Percentiles rank a stretch among this genome's conserved stretches.
These are phyloP conservation scores for Ilyonectria robusta DNA, from an alignment of 2,329 filamentous ascomycete genomes.

Conservation along the genomic window DNA sequence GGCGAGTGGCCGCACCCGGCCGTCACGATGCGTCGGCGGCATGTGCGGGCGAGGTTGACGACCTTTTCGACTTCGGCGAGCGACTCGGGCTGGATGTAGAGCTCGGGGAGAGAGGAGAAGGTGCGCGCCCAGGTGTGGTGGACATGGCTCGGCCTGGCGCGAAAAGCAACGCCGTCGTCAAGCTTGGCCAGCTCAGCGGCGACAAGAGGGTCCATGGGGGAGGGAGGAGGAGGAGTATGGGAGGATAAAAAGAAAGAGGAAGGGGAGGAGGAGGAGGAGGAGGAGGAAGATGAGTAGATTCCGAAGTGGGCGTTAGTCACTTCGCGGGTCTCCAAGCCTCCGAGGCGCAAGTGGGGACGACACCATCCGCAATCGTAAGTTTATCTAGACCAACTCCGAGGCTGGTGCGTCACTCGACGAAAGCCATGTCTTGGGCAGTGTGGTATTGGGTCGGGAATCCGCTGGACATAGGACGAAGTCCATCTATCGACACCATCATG, in stretches of 20 bases:
- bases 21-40: conserved; percentile 84
- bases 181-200: conserved; percentile 51
- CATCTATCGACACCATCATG: background rate
- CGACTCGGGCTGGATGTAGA: conserved; percentile 88
- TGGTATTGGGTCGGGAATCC: conserved; percentile 6
- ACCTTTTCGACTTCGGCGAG: conserved; percentile 87
- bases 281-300: conserved; percentile 1
- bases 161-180: conserved; percentile 76
- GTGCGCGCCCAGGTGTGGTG: conserved; percentile 97
- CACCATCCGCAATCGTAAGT: conserved; percentile 21
- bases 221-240: background rate
- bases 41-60: conserved; percentile 83
- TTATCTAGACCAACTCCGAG: conserved; percentile 15
- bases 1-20: conserved; percentile 95
- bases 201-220: conserved; percentile 56
- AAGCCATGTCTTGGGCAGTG: conserved; percentile 6
- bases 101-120: conserved; percentile 89
- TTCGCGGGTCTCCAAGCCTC: conserved; percentile 5
- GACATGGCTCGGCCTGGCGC: conserved; percentile 77
- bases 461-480: background rate
- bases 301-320: conserved; percentile 30
- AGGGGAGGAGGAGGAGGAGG: conserved; percentile 34
- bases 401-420: conserved; percentile 6
- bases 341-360: conserved; percentile 15
- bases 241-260: no score